Evolutionary conservation across 2,329 filamentous ascomycete genomes (phyloP), one percentile per base, ranked within the genome.

Genomic region (Hymenoscyphus fructigenus): DNA sequence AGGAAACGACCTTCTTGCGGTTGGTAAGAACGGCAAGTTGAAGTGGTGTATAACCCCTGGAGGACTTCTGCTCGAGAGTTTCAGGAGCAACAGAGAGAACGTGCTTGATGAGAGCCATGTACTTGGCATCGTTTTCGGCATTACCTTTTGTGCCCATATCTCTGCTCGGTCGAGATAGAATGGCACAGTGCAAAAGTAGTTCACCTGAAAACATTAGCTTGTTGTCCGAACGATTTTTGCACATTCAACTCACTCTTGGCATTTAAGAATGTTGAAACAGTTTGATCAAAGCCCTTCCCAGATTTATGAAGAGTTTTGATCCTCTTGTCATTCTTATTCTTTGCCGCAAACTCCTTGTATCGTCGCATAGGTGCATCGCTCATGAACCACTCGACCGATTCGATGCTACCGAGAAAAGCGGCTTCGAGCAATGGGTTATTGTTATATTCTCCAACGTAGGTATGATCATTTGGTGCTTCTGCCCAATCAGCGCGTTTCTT

Each of bases 401-500:
- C 84, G n/a, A 94, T 74, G 23, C 81, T 89, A 2, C 87, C 86
- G 1, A 71, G 70, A 9, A 78, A 71, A 14, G 85, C 87, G 56
- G 88, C 87, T 66, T 83, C 78, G 1, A 91, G 80, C 9, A 91
- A 77, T 2, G 88, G 90, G 2, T 88, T 84, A 0, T 78, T 80
- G 38, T 79, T 78, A 60, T 78, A 73, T 10, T 81, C 83, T 0
- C 75, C 76, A 3, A 77, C 71, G 7, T 20, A 76, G 38, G 80
- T 74, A 34, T 79, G 78, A 14, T 85, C 83, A 2, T 87, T 86
- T 4, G 88, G 87, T 47, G 85, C 85, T 26, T 82, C 83, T 0
- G 90, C 90, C 92, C 91, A 96, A 70, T 93, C 91, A 38, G 81
- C 79, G 59, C 86, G 81, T 76, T 93, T 93, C 75, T 86, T 87